Evolutionary conservation across 306 rosid species (phyloP), one percentile per base, ranked within the genome.

Genomic region (Mimosa bimucronata): DNA sequence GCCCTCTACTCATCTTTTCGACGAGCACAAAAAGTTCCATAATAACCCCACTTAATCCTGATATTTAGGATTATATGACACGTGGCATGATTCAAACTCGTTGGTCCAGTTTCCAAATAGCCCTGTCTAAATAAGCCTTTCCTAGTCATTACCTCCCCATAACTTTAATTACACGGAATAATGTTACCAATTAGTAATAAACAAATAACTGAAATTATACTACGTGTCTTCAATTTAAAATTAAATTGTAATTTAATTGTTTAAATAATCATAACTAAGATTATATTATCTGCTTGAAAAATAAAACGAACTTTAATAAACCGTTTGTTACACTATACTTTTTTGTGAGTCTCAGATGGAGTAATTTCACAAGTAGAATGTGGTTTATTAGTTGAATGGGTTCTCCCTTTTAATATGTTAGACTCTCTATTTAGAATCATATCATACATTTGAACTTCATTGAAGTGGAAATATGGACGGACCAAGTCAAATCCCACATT

Each of bases 121-220:
- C 26, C 80, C 73, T 19, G 80, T n/a, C 73, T 4, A 9, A 48
- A 65, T 77, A 65, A 77, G 65, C 80, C 65, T 77, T 46, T 21
- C 73, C 73, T 14, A 30, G 38, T n/a, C 11, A 12, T n/a, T 1
- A 31, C 48, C 48, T 9, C 57, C 66, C 65, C 18, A n/a, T 7
- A 38, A 28, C 38, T 38, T 66, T 58, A 58, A 58, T 58, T 58
- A 58, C 65, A 58, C 31, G 65, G 7, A 58, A 58, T 58, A 21
- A 21, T 21, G 30, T 3, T 19, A 11, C 26, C 26, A 44, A 48
- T 48, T 46, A 46, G 15, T 48, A 21, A 57, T 9, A 57, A 57
- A 23, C 14, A 23, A 57, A 57, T 23, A 23, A 12, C 7, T 19
- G 50, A 15, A 45, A 45, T n/a, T n/a, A 53, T 53, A 53, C 26